Evolutionary conservation across 2,329 filamentous ascomycete species (phyloP).

Genomic region (Dactylellina drechsleri): DNA sequence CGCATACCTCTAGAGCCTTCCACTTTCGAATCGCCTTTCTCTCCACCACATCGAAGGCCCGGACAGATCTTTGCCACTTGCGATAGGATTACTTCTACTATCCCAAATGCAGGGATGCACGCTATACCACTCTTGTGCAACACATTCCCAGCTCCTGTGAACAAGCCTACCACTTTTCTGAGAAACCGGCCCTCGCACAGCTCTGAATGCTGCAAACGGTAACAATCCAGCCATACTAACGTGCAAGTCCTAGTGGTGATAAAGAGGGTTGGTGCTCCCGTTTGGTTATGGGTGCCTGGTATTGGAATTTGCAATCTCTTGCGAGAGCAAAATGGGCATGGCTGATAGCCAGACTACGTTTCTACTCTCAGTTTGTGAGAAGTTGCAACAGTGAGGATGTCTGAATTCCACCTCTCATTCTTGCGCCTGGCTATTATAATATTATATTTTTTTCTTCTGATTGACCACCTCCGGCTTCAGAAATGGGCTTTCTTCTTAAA

Average conservation of each 20-base stretch:
- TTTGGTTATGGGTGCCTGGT: slow-evolving; percentile 40
- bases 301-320: slow-evolving; percentile 37
- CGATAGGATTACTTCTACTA: slow-evolving; percentile 20
- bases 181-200: slow-evolving; percentile 21
- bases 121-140: slow-evolving; percentile 49
- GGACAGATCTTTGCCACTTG: slow-evolving; percentile 27
- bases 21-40: background rate
- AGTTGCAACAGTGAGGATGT: slow-evolving; percentile 24
- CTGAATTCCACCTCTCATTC: slow-evolving; percentile 39
- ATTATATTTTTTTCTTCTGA: slow-evolving; percentile 8
- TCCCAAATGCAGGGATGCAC: slow-evolving; percentile 45
- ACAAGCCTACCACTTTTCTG: slow-evolving; percentile 30
- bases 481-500: slow-evolving; percentile 30
- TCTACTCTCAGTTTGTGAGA: background rate
- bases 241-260: background rate
- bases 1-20: slow-evolving; percentile 41
- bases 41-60: no score
- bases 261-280: slow-evolving; percentile 22
- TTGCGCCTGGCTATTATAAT: slow-evolving; percentile 38
- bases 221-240: slow-evolving; percentile 36
- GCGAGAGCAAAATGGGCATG: slow-evolving; percentile 30
- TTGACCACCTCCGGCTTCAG: slow-evolving; percentile 31
- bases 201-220: slow-evolving; percentile 42
- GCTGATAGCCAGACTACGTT: slow-evolving; percentile 26
- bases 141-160: slow-evolving; percentile 50